phyloP scores from a whole-genome alignment of 805 yeast species.

The Saccharomycopsis amapae region DNA sequence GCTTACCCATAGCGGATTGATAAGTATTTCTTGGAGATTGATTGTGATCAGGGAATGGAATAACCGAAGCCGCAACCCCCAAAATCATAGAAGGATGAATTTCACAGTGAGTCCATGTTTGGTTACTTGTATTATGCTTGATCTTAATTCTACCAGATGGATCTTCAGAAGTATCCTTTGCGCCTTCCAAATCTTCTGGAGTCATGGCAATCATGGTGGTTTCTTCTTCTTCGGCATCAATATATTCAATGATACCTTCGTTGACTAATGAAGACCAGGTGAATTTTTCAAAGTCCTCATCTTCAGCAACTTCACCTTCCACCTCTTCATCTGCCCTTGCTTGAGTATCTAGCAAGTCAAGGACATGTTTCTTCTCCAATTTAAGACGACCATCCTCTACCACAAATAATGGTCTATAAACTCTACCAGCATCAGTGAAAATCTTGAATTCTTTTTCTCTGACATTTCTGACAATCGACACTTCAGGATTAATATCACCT shows the following conservation, averaged over 20 bases:
- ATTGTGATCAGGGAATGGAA: conserved; percentile 99
- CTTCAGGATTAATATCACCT: conserved; percentile 94
- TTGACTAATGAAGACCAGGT: conserved; percentile 82
- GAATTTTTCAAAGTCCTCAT: conserved; percentile 48
- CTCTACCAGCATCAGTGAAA: conserved; percentile 98
- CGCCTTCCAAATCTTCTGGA: conserved; percentile 78
- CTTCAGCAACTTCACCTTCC: conserved; percentile 35
- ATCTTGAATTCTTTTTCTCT: conserved; percentile 94
- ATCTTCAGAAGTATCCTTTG: conserved; percentile 33
- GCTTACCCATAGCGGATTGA: conserved; percentile 99
- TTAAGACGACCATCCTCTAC: conserved; percentile 82
- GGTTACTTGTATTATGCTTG: conserved; percentile 49
- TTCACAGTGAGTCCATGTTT: conserved; percentile 96
- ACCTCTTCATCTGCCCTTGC: conserved; percentile 44
- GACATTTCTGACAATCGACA: conserved; percentile 92
- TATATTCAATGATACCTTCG: conserved; percentile 89
- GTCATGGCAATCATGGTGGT: conserved; percentile 98
- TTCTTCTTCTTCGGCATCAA: conserved; percentile 99
- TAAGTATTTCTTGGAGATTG: conserved; percentile 99
- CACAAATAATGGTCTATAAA: conserved; percentile 90
- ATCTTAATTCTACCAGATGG: conserved; percentile 86
- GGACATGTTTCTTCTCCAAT: conserved; percentile 78
- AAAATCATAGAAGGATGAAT: conserved; percentile 98
- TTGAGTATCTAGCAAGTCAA: conserved; percentile 57
- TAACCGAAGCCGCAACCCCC: conserved; percentile 97